Percentiles rank a stretch among this genome's conserved stretches.
Evolutionary conservation across 257 asterid species (phyloP).

Genomic region (Voacanga thouarsii): DNA sequence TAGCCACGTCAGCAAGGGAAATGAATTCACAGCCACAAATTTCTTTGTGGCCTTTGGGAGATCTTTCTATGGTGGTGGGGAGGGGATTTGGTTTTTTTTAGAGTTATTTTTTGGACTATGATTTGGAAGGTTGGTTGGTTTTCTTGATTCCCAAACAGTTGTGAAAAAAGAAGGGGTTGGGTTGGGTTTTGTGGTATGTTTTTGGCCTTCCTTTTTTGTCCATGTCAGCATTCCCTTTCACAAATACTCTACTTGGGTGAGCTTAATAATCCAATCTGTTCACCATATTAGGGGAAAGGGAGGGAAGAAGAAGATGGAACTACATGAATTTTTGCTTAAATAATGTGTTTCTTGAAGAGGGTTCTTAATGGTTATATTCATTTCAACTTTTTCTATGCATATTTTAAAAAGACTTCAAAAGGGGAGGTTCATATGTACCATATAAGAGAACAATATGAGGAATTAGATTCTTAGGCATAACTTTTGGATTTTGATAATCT

Average conservation of each 20-base stretch:
- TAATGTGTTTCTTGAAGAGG: background rate
- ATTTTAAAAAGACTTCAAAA: conserved; percentile 3
- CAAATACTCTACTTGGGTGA: background rate
- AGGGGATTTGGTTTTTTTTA: background rate
- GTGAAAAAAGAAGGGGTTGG: background rate
- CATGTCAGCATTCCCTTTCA: conserved; percentile 39
- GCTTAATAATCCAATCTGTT: conserved; percentile 3
- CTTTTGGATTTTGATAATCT: conserved; percentile 10
- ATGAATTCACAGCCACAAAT: conserved; percentile 68
- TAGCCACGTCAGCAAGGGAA: conserved; percentile 47
- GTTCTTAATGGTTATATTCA: background rate
- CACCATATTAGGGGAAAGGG: background rate
- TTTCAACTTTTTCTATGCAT: background rate
- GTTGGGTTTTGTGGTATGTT: conserved; percentile 13
- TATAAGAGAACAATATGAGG: background rate
- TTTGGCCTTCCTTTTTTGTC: conserved; percentile 22
- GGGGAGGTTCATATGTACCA: background rate
- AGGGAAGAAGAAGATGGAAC: background rate
- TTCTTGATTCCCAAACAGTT: conserved; percentile 14
- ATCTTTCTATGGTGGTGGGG: conserved; percentile 29
- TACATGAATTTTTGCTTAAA: background rate
- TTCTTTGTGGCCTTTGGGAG: conserved; percentile 59
- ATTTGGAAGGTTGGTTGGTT: conserved; percentile 8
- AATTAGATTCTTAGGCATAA: conserved; percentile 21
- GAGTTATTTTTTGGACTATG: background rate